These are phyloP conservation scores for Helminthosporium solani DNA, from an alignment of 2,329 filamentous ascomycete species.

Conservation along the genomic window DNA sequence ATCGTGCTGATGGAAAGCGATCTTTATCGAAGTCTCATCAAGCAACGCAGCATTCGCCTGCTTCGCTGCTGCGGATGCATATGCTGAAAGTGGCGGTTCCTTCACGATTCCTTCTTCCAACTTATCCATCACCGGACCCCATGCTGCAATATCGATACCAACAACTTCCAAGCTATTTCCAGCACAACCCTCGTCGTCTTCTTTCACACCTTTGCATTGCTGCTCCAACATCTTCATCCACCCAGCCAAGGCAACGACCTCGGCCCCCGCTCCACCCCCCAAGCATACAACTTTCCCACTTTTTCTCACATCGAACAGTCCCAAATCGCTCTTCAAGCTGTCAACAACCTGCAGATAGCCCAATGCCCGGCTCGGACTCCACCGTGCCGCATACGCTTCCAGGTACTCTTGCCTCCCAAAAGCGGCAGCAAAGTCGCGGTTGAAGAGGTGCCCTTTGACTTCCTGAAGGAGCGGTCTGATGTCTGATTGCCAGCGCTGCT, in stretches of 20 bases:
- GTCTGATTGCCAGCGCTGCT: conserved; percentile 44
- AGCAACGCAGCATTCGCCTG: conserved; percentile 45
- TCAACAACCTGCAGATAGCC: conserved; percentile 70
- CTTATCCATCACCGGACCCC: conserved; percentile 62
- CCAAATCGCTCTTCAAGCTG: conserved; percentile 29
- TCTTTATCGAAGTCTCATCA: conserved; percentile 26
- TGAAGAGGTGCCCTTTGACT: conserved; percentile 82
- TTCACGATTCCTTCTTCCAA: conserved; percentile 60
- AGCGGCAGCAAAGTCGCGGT: conserved; percentile 77
- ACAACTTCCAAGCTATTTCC: conserved; percentile 47
- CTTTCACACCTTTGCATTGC: conserved; percentile 2
- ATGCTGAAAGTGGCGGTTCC: conserved; percentile 49
- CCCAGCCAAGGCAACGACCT: conserved; percentile 64
- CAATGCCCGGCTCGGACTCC: conserved; percentile 84
- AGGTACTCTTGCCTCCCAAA: conserved; percentile 73
- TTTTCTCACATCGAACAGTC: conserved; percentile 4
- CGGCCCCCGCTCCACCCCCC: conserved; percentile 66
- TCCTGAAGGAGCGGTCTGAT: conserved; percentile 66
- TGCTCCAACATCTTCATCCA: conserved; percentile 44
- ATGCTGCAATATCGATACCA: conserved; percentile 81
- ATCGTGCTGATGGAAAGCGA: conserved; percentile 54
- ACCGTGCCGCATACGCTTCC: conserved; percentile 81
- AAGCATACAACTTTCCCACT: conserved; percentile 55
- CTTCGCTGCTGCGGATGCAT: conserved; percentile 49
- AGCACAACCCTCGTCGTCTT: not conserved